A percentile compares a stretch with the other conserved stretches of the same genome.
Evolutionary conservation across 192 early-diverging fungal genomes (phyloP).

Genomic region (Thamnidium elegans): DNA sequence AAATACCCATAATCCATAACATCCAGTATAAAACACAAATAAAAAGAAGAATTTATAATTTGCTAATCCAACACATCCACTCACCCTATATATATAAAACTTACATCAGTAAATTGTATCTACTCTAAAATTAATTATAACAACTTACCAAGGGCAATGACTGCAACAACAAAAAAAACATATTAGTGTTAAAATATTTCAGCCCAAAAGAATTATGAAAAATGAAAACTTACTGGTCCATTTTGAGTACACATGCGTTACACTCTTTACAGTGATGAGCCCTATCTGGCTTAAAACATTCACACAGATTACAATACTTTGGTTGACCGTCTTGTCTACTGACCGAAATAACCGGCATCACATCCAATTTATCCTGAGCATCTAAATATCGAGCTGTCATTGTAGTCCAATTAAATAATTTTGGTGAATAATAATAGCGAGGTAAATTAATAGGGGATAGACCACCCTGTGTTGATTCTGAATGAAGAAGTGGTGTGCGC

Average conservation of each 20-base stretch:
- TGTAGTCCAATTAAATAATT: constrained; percentile 12
- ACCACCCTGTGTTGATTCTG: constrained; percentile 2
- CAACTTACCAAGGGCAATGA: constrained; percentile 34
- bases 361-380: not conserved
- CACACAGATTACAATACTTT: constrained; percentile 31
- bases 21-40: constrained; percentile 47
- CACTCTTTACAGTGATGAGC: constrained; percentile 57
- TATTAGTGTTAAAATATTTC: not conserved
- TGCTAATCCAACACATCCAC: constrained; percentile 49
- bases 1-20: constrained; percentile 45
- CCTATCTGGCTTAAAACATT: constrained; percentile 47
- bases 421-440: constrained; percentile 26
- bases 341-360: constrained; percentile 21
- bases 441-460: constrained; percentile 3
- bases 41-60: constrained; percentile 59
- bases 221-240: constrained; percentile 53
- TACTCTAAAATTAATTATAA: not conserved
- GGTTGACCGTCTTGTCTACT: constrained; percentile 25
- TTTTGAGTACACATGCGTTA: constrained; percentile 52
- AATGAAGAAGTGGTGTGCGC: not conserved
- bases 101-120: not conserved
- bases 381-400: constrained; percentile 7
- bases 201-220: not conserved
- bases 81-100: constrained; percentile 30
- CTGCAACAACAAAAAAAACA: constrained; percentile 13